Evolutionary conservation across 306 rosid genomes (phyloP), one percentile per base, ranked within the genome.

Genomic region (Cajanus cajan): DNA sequence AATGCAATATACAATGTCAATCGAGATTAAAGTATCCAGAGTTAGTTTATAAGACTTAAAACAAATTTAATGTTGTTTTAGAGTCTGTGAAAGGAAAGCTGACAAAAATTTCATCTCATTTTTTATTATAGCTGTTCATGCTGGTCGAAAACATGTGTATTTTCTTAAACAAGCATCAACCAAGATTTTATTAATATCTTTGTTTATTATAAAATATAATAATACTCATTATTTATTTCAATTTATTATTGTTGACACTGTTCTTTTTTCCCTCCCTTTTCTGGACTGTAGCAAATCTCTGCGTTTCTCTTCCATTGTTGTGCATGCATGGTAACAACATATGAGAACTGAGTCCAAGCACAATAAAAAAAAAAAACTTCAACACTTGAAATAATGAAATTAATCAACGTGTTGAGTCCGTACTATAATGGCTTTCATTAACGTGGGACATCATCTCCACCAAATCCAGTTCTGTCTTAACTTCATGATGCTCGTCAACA

Each of bases 401-500:
- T 16, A 76, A 5, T 31, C 21, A 43, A 59, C 39, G 0, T 59
- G 59, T 59, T 16, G 58, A n/a, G 37, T 31, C 22, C 45, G 9
- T 63, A 33, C 9, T 25, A 28, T 74, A 47, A 47, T 71, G 68
- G 37, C 74, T 63, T 14, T 33, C 63, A 40, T 85, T 82, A 64
- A 82, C 88, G 33, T 82, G 91, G 47, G 84, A 79, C 62, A 93
- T 93, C 96, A 93, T 90, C 88, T 95, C 93, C 87, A 88, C 91
- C 85, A 95, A 91, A 83, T 93, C 98, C 82, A 91, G 11, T 81
- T 95, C 98, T 85, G 89, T 82, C 89, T 89, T 87, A 71, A 82
- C 92, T 61, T 85, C 81, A 58, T 78, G 76, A 19, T 71, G 52
- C 70, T 47, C 77, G 69, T 59, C 82, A 54, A 66, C 71, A 55